Evolutionary conservation across 176 grass and related monocot genomes (phyloP), one percentile per base, ranked within the genome.

Genomic region (Juncus effusus): DNA sequence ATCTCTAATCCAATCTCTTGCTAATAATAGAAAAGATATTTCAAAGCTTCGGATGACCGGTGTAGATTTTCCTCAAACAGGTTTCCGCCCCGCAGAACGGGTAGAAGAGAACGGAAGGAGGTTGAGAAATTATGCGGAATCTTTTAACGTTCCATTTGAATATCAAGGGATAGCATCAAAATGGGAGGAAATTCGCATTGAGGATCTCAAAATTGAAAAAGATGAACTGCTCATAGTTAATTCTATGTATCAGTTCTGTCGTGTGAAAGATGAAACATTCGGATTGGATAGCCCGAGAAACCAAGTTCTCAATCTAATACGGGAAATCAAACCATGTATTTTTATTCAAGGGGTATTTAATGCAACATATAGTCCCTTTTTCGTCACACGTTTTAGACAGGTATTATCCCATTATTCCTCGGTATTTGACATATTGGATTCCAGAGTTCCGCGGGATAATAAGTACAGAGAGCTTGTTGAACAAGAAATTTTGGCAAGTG

Each of bases 101-200:
- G 72, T 80, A 7, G 78, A 80, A 74, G 69, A 74, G 54, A 80
- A 67, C 2, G 78, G 78, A 0, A 49, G 69, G 37, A 73, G 78
- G 42, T 59, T 80, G 8, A 51, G 54, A 54, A 69, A 80, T 52
- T 80, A 80, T 67, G 78, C 78, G 9, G 60, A 51, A 60, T 74
- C 50, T 74, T 80, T 80, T 19, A 51, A 74, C 59, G 78, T 80
- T 74, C 69, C 69, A 19, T 80, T 80, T n/a, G 69, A 80, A 61
- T 80, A 74, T 57, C 51, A 80, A 35, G 78, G 66, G 41, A 80
- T 80, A 52, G 69, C 60, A 6, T 61, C 61, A 2, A 60, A 60
- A 60, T 80, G 78, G 78, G 78, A 80, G 61, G 57, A 56, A 2
- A 80, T 80, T 60, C 28, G 54, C 3, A 45, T 49, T 8, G 69